Percentiles rank a stretch among this genome's conserved stretches.
phyloP scores from a whole-genome alignment of 2,329 filamentous ascomycete genomes.

The Fusarium ambrosium region DNA sequence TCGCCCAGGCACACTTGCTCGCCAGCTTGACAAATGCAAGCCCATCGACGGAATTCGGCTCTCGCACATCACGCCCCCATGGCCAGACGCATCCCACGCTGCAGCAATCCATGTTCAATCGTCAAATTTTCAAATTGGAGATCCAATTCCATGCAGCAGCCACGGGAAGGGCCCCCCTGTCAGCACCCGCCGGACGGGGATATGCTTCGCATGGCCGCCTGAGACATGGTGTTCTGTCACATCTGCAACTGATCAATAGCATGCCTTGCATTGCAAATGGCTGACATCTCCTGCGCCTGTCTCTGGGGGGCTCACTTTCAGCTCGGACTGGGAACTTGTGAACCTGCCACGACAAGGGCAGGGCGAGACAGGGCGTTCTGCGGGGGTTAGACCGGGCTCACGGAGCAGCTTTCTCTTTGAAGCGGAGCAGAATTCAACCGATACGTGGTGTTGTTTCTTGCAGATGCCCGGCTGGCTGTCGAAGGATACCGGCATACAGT shows the following conservation, averaged over 20 bases:
- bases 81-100: slow-evolving; percentile 19
- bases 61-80: slow-evolving; percentile 6
- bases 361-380: slow-evolving; percentile 16
- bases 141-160: slow-evolving; percentile 18
- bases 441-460: background rate
- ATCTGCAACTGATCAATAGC: slow-evolving; percentile 30
- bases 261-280: slow-evolving; percentile 36
- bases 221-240: slow-evolving; percentile 28
- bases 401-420: background rate
- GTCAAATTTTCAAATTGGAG: slow-evolving; percentile 17
- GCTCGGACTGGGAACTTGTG: background rate
- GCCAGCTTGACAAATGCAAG: background rate
- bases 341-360: background rate
- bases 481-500: background rate
- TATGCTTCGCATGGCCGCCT: slow-evolving; percentile 13
- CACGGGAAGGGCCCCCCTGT: slow-evolving; percentile 12
- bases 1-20: background rate
- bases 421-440: background rate
- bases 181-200: slow-evolving; percentile 9
- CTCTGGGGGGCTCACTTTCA: background rate
- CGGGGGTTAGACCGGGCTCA: slow-evolving; percentile 7
- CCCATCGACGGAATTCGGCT: background rate
- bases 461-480: background rate
- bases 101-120: slow-evolving; percentile 22
- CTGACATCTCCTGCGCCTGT: background rate